These are phyloP conservation scores for Didymella keratinophila DNA, from an alignment of 2,329 filamentous ascomycete genomes.

Conservation along the genomic window DNA sequence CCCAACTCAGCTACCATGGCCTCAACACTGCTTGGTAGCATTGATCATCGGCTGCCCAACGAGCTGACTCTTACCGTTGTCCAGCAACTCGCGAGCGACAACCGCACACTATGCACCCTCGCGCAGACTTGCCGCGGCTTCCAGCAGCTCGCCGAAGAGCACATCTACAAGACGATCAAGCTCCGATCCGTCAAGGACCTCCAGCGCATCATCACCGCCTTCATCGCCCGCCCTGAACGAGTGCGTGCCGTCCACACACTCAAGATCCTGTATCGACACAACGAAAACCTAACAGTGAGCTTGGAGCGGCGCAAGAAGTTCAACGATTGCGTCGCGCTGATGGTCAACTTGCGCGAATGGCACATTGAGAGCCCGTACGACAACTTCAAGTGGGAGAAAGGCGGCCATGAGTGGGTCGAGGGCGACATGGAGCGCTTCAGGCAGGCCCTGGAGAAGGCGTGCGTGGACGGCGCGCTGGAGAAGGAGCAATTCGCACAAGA, in stretches of 20 bases:
- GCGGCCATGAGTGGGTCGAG: slow-evolving; percentile 42
- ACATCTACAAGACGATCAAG: slow-evolving; percentile 43
- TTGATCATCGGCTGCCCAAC: slow-evolving; percentile 30
- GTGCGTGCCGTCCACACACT: slow-evolving; percentile 42
- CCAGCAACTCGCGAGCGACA: slow-evolving; percentile 36
- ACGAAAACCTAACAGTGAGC: slow-evolving; percentile 29
- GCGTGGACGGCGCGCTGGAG: slow-evolving; percentile 28
- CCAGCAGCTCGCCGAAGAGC: slow-evolving; percentile 43
- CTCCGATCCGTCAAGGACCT: slow-evolving; percentile 39
- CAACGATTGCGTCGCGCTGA: slow-evolving; percentile 40
- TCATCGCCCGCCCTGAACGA: slow-evolving; percentile 35
- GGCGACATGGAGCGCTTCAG: slow-evolving; percentile 46
- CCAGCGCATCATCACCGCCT: slow-evolving; percentile 36
- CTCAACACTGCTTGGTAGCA: slow-evolving; percentile 26
- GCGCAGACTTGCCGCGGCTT: slow-evolving; percentile 42
- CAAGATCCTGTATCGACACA: slow-evolving; percentile 43
- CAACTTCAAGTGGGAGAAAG: slow-evolving; percentile 42
- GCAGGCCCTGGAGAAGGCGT: slow-evolving; percentile 36
- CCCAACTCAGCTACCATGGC: slow-evolving; percentile 19
- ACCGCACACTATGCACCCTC: slow-evolving; percentile 34
- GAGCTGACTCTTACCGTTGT: slow-evolving; percentile 44
- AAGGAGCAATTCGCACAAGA: slow-evolving; percentile 25
- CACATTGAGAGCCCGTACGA: slow-evolving; percentile 49
- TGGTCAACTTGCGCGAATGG: slow-evolving; percentile 44
- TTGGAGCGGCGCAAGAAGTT: slow-evolving; percentile 35